A percentile compares a stretch with the other conserved stretches of the same genome.
These are phyloP conservation scores for Dalechampia spathulata DNA, from an alignment of 441 rosid genomes.

Conservation along the genomic window DNA sequence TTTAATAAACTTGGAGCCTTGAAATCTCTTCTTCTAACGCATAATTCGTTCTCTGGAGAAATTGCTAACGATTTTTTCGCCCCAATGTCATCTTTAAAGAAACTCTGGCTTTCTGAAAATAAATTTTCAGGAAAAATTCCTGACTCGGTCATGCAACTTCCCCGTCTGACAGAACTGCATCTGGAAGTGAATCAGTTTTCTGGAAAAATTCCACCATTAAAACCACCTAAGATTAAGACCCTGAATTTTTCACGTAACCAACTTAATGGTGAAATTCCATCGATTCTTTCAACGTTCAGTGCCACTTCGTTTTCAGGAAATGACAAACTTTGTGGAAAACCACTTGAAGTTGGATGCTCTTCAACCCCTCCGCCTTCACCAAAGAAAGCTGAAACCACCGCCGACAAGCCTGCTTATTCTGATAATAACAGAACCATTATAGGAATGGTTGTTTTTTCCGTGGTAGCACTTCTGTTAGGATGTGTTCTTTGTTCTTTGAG, in stretches of 20 bases:
- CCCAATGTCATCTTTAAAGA: slow-evolving; percentile 42
- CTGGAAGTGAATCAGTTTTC: slow-evolving; percentile 61
- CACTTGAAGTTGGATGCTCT: slow-evolving; percentile 32
- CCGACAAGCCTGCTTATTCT: too few species aligned
- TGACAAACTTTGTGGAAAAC: slow-evolving; percentile 48
- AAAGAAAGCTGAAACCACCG: too few species aligned
- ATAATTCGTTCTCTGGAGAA: slow-evolving; percentile 54
- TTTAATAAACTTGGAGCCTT: slow-evolving; percentile 50
- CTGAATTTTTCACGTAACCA: slow-evolving; percentile 54
- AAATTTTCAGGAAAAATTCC: slow-evolving; percentile 59
- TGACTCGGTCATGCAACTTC: slow-evolving; percentile 35
- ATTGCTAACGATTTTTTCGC: slow-evolving; percentile 46
- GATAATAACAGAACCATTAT: slow-evolving; percentile 11
- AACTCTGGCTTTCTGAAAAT: slow-evolving; percentile 55
- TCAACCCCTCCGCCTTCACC: background rate
- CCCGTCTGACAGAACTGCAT: slow-evolving; percentile 50
- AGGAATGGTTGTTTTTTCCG: slow-evolving; percentile 11
- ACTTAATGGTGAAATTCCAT: slow-evolving; percentile 62
- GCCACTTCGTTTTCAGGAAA: slow-evolving; percentile 40
- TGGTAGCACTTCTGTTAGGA: slow-evolving; percentile 25
- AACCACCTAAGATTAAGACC: slow-evolving; percentile 24
- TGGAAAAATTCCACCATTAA: slow-evolving; percentile 46
- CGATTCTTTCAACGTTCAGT: slow-evolving; percentile 24
- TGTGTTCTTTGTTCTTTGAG: slow-evolving; percentile 12
- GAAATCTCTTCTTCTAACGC: slow-evolving; percentile 43